A percentile compares a stretch with the other conserved stretches of the same genome.
These are phyloP conservation scores for Chrysosporium queenslandicum DNA, from an alignment of 2,329 filamentous ascomycete genomes.

Conservation along the genomic window DNA sequence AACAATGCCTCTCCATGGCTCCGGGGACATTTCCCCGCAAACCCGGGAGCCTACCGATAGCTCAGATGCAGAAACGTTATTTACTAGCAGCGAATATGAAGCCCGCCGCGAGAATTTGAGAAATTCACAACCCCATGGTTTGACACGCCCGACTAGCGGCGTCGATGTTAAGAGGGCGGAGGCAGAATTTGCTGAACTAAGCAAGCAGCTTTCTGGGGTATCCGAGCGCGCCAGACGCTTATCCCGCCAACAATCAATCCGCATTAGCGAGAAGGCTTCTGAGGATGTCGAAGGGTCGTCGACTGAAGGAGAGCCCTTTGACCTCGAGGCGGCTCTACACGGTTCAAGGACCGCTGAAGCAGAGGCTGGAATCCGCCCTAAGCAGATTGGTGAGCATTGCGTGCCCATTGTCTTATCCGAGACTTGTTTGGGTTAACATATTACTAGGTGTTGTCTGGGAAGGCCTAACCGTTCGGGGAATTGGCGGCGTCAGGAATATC, in stretches of 20 bases:
- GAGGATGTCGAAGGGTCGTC: conserved; percentile 47
- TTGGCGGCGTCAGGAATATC: conserved; percentile 63
- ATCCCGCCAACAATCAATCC: conserved; percentile 27
- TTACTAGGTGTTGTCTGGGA: conserved; percentile 61
- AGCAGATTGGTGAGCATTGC: conserved; percentile 52
- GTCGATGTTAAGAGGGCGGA: conserved; percentile 40
- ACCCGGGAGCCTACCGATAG: conserved; percentile 8
- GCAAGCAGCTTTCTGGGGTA: conserved; percentile 31
- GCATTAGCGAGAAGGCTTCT: conserved; percentile 20
- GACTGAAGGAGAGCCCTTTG: conserved; percentile 51
- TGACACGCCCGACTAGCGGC: conserved; percentile 29
- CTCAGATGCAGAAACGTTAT: conserved; percentile 25
- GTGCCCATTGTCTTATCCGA: not conserved
- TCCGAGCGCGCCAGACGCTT: conserved; percentile 30
- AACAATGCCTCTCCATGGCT: not conserved
- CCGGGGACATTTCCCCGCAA: not conserved
- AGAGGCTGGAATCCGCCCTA: conserved; percentile 68
- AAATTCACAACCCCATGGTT: conserved; percentile 26
- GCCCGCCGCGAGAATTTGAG: conserved; percentile 24
- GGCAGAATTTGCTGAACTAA: conserved; percentile 35
- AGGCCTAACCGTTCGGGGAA: conserved; percentile 62
- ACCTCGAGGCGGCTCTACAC: conserved; percentile 63
- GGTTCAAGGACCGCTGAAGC: conserved; percentile 61
- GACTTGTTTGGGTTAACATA: conserved; percentile 3
- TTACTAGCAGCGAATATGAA: conserved; percentile 23